Evolutionary conservation across 768 basidiomycete genomes (phyloP).

Genomic region (Lyophyllum shimeji): DNA sequence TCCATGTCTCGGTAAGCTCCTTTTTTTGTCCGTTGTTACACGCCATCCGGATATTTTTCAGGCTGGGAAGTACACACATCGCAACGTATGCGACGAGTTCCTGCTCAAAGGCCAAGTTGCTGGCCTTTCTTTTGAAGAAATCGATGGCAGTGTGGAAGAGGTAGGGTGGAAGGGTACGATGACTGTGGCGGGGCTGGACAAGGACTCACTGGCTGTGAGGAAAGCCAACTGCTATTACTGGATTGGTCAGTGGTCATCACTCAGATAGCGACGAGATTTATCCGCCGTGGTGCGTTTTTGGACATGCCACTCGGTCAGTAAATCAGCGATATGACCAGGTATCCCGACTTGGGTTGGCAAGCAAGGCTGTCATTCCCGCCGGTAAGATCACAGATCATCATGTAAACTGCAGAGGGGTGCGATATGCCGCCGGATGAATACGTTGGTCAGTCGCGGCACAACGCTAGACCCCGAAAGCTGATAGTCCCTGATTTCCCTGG

Average conservation of each 20-base stretch:
- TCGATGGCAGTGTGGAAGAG: conserved; percentile 26
- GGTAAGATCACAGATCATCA: too few relatives aligned
- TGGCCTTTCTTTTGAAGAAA: conserved; percentile 52
- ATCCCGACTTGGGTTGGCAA: too few relatives aligned
- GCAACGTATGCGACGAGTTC: conserved; percentile 54
- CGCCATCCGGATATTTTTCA: conserved; percentile 11
- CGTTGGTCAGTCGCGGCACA: background rate
- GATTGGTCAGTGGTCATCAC: conserved; percentile 49
- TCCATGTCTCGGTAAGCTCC: conserved; percentile 55
- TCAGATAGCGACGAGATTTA: background rate
- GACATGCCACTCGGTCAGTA: background rate
- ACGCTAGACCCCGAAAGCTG: too few relatives aligned
- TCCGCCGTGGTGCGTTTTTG: background rate
- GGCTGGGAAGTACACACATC: conserved; percentile 61
- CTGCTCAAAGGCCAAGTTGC: conserved; percentile 34
- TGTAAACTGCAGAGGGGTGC: too few relatives aligned
- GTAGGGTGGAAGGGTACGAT: conserved; percentile 48
- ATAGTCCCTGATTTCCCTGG: background rate
- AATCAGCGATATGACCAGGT: too few relatives aligned
- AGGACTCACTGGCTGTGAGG: conserved; percentile 43
- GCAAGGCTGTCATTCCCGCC: too few relatives aligned
- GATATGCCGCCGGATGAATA: too few relatives aligned
- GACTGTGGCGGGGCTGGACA: conserved; percentile 45
- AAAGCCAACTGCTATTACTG: conserved; percentile 65
- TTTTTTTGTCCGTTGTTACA: background rate